These are phyloP conservation scores for Tetrapyrgos nigripes DNA, from an alignment of 1,284 basidiomycete species.

Conservation along the genomic window DNA sequence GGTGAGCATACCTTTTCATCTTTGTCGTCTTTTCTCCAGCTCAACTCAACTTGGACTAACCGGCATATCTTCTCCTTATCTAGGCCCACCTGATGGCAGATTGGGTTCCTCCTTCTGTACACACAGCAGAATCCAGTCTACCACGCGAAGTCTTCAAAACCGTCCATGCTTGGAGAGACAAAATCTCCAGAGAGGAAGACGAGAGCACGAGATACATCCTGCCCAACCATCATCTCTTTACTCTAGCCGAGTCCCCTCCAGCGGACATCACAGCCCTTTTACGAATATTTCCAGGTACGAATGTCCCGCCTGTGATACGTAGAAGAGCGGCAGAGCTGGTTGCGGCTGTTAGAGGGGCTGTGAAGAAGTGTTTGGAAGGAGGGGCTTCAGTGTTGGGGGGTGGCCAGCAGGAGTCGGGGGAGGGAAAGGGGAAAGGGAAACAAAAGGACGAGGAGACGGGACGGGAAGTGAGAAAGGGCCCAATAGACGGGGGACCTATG, in stretches of 20 bases:
- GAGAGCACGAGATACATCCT: conserved; percentile 85
- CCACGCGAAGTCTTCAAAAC: conserved; percentile 72
- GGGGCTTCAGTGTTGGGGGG: neutral
- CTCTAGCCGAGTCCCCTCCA: conserved; percentile 71
- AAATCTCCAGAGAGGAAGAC: conserved; percentile 83
- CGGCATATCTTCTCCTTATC: neutral
- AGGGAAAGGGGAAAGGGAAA: neutral
- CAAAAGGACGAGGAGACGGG: neutral
- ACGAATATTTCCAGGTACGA: conserved; percentile 50
- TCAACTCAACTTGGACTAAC: too few relatives aligned
- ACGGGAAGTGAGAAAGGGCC: too few relatives aligned
- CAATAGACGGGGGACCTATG: too few relatives aligned
- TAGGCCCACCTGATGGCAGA: neutral
- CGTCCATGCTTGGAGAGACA: conserved; percentile 89
- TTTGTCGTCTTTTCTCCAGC: too few relatives aligned
- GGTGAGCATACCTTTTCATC: conserved; percentile 49
- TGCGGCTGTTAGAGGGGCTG: conserved; percentile 59
- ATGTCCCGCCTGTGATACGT: conserved; percentile 65
- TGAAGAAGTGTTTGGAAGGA: conserved; percentile 38
- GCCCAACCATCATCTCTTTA: conserved; percentile 74
- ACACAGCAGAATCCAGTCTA: conserved; percentile 31
- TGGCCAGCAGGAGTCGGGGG: neutral
- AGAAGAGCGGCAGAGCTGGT: conserved; percentile 67
- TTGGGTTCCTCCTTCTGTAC: neutral
- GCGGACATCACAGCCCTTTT: conserved; percentile 64